Percentiles rank a stretch among this genome's conserved stretches.
Conservation (phyloP, 345 rosid species). For the Combretum micranthum region DNA sequence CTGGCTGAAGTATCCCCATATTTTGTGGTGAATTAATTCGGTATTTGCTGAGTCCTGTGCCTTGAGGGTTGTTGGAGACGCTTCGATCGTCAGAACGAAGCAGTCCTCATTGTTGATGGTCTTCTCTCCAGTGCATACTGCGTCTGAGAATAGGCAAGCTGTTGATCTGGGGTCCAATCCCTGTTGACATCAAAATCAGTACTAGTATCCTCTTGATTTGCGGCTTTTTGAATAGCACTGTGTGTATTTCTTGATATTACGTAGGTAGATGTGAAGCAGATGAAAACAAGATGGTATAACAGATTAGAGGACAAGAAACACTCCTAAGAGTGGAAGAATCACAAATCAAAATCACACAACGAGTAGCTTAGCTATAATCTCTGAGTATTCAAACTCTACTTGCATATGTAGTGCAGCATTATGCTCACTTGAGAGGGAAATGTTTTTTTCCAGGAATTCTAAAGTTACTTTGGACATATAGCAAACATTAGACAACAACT, state of each 20-base stretch:
- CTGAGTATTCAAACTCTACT: too few species aligned
- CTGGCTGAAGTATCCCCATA: conserved; percentile 97
- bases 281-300: too few species aligned
- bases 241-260: background rate
- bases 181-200: conserved; percentile 18
- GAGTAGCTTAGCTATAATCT: too few species aligned
- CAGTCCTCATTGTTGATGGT: conserved; percentile 47
- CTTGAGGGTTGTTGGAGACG: conserved; percentile 35
- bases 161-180: conserved; percentile 87
- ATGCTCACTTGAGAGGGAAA: too few species aligned
- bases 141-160: conserved; percentile 67
- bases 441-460: too few species aligned
- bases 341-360: too few species aligned
- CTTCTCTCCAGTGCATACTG: conserved; percentile 64
- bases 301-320: too few species aligned
- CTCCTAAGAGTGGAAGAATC: too few species aligned
- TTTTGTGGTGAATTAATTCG: conserved; percentile 66
- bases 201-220: background rate
- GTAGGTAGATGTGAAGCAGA: background rate
- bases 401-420: too few species aligned
- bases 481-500: background rate
- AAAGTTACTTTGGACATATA: too few species aligned
- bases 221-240: background rate
- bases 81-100: conserved; percentile 68
- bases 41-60: conserved; percentile 64